Evolutionary conservation across 2,329 filamentous ascomycete species (phyloP), one percentile per base, ranked within the genome.

Genomic region (Aspergillus brasiliensis): DNA sequence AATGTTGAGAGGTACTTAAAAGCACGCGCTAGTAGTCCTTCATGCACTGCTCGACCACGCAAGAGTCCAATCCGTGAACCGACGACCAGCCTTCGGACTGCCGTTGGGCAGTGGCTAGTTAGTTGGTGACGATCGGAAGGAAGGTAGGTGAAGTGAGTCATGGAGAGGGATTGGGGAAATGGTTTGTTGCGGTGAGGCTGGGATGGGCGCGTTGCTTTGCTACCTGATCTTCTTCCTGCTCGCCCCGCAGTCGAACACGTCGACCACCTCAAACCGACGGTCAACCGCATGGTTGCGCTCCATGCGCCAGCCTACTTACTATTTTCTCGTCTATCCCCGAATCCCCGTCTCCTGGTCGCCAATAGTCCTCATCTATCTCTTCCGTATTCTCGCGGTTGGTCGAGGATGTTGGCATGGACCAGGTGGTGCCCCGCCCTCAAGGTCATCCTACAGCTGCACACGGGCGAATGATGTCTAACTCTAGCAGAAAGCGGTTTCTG

Each of bases 181-280:
- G 13, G 31, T 34, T 46, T 55, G 52, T 55, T 55, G 52, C 52
- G 52, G 52, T 55, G 52, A 54, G 51, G 51, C 37, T 44, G 52
- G 23, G 23, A 19, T 31, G 52, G 38, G 23, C 23, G 23, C 23
- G 17, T 25, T 27, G 46, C 21, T 15, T 55, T 54, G 51, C 21
- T 54, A 54, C 51, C 51, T 55, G 44, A 55, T 25, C 15, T n/a
- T 19, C 38, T 25, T 31, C 34, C 7, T 40, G 21, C 23, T 4
- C 25, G n/a, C 27, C 52, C 52, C 38, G 25, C 52, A 55, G 25
- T 55, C 38, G 52, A 21, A 55, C 52, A 55, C 52, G 52, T 55
- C 52, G 52, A 55, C 52, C 13, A 15, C 38, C 40, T 42, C 40
- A 31, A 31, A 42, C 25, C 27, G 52, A 31, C 38, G 38, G 52